These are phyloP conservation scores for Coniosporium apollinis DNA, from an alignment of 495 filamentous ascomycete genomes.

Conservation along the genomic window DNA sequence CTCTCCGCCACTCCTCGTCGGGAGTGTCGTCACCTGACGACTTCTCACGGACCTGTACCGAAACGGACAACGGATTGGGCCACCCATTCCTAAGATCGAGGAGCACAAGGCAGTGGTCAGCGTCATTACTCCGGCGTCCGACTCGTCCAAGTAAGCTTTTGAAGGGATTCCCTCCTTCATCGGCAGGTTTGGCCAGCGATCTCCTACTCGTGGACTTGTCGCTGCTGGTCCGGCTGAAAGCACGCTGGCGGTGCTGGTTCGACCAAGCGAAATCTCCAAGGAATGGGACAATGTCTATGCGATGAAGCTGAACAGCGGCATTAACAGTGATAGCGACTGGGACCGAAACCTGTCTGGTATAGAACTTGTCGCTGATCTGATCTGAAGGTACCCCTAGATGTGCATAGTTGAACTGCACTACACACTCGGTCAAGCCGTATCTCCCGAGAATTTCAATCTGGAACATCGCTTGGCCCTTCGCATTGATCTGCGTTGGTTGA, in stretches of 20 bases:
- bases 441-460: constrained; percentile 74
- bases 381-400: constrained; percentile 43
- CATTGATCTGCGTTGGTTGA: constrained; percentile 43
- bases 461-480: constrained; percentile 54
- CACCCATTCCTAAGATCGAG: constrained; percentile 80
- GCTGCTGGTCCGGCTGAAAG: constrained; percentile 1
- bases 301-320: constrained; percentile 63
- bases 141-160: constrained; percentile 8
- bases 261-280: constrained; percentile 37
- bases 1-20: constrained; percentile 1
- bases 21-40: background rate
- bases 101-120: constrained; percentile 61
- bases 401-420: constrained; percentile 73
- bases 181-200: constrained; percentile 3
- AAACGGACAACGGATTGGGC: constrained; percentile 52
- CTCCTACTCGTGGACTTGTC: background rate
- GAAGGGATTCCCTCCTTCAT: constrained; percentile 12
- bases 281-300: constrained; percentile 65
- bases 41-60: constrained; percentile 30
- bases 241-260: constrained; percentile 12
- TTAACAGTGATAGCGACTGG: constrained; percentile 83
- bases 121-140: constrained; percentile 14
- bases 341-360: constrained; percentile 67
- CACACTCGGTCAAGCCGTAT: constrained; percentile 63
- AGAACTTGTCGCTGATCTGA: constrained; percentile 55